Evolutionary conservation across 371 early-diverging fungal species (phyloP).

Genomic region (Rhizomucor pusillus): DNA sequence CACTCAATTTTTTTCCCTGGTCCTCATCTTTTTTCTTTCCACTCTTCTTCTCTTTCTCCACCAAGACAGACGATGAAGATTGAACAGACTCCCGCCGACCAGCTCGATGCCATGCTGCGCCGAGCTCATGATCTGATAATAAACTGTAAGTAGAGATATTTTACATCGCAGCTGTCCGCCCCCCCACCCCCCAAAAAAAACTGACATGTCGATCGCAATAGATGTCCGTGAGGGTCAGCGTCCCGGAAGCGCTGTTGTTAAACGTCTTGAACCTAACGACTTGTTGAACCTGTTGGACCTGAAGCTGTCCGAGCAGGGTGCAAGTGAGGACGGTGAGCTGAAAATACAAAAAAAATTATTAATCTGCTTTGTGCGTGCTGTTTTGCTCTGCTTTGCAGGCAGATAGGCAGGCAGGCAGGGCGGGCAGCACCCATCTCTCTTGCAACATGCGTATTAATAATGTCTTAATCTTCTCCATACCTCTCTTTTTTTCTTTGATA

Average conservation of each 20-base stretch:
- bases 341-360: neutral
- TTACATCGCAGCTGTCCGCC: too few species aligned
- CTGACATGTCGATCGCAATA: slow-evolving; percentile 5
- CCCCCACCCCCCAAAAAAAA: too few species aligned
- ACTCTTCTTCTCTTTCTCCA: neutral
- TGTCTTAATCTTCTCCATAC: too few species aligned
- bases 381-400: too few species aligned
- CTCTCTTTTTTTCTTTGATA: too few species aligned
- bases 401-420: too few species aligned
- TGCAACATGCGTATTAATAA: too few species aligned
- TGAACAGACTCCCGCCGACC: slow-evolving; percentile 21
- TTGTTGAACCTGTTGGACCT: slow-evolving; percentile 54
- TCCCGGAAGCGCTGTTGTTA: slow-evolving; percentile 40
- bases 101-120: slow-evolving; percentile 35
- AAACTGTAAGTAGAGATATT: slow-evolving; percentile 21
- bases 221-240: slow-evolving; percentile 49
- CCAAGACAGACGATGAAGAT: slow-evolving; percentile 22
- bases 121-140: slow-evolving; percentile 33
- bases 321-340: slow-evolving; percentile 50
- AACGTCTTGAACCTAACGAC: slow-evolving; percentile 48
- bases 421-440: too few species aligned
- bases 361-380: neutral
- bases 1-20: too few species aligned
- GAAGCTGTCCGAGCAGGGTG: slow-evolving; percentile 43
- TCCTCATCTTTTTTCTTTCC: too few species aligned